Conservation (phyloP, 768 basidiomycete genomes). For the Tricholoma bakamatsutake region DNA sequence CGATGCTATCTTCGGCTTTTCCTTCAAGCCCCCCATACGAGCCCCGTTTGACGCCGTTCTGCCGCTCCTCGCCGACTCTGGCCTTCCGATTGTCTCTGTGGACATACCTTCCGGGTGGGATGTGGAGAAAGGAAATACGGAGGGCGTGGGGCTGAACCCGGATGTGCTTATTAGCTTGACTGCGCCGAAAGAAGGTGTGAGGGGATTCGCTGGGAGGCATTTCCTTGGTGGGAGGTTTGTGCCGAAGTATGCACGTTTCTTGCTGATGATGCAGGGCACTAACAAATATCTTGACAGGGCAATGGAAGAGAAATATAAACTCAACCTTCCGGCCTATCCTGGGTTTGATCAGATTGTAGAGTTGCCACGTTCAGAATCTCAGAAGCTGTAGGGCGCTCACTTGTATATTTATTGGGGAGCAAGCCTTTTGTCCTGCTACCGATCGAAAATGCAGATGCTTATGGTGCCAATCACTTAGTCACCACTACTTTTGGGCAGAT, state of each 20-base stretch:
- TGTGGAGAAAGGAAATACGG: conserved; percentile 70
- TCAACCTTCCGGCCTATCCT: conserved; percentile 81
- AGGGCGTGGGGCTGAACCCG: conserved; percentile 56
- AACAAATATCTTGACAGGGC: conserved; percentile 34
- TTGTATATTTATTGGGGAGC: too few relatives aligned
- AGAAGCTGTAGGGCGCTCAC: conserved; percentile 10
- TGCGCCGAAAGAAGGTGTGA: conserved; percentile 88
- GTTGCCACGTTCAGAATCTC: conserved; percentile 5
- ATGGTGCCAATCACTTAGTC: too few relatives aligned
- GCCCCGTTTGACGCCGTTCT: conserved; percentile 81
- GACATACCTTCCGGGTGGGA: conserved; percentile 99
- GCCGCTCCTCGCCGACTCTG: conserved; percentile 52
- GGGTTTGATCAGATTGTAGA: conserved; percentile 84
- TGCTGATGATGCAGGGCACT: background rate
- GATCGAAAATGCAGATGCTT: too few relatives aligned
- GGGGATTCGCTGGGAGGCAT: conserved; percentile 72
- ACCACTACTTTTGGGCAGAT: too few relatives aligned
- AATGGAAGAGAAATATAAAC: conserved; percentile 64
- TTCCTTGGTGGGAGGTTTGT: conserved; percentile 94
- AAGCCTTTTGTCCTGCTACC: too few relatives aligned
- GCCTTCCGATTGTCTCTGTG: conserved; percentile 83
- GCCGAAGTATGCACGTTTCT: conserved; percentile 54
- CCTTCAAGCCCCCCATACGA: conserved; percentile 87
- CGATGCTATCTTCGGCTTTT: conserved; percentile 98
- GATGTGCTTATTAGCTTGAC: conserved; percentile 87